Conservation (phyloP, 352 stramenopile species). For the Chrysophaeum taylorii region DNA sequence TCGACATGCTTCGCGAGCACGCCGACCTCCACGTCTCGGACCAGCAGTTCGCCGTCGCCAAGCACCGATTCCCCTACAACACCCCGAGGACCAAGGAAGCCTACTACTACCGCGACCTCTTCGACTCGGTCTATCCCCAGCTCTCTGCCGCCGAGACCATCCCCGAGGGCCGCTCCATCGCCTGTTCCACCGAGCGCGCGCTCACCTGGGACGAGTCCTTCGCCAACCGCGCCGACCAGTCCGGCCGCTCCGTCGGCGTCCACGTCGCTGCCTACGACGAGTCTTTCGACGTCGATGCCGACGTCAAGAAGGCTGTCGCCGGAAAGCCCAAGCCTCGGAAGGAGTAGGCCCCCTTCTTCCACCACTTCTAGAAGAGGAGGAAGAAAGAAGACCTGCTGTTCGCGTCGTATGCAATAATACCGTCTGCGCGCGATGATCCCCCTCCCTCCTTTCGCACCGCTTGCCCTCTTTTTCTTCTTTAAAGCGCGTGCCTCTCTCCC, state of each 20-base stretch:
- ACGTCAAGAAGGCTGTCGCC: constrained; percentile 3
- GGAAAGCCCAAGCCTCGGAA: too few species aligned
- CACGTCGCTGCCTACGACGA: constrained; percentile 1
- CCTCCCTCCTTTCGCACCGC: too few species aligned
- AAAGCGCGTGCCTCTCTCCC: too few species aligned
- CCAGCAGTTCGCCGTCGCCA: constrained; percentile 59
- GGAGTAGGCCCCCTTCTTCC: too few species aligned
- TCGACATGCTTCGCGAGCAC: constrained; percentile 89
- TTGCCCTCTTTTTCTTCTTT: too few species aligned
- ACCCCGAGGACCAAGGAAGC: constrained; percentile 94
- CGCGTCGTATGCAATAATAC: too few species aligned
- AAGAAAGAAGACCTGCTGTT: too few species aligned
- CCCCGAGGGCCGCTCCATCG: constrained; percentile 90
- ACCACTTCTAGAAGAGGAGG: too few species aligned
- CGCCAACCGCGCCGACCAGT: neutral
- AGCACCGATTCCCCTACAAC: constrained; percentile 83
- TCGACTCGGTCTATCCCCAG: constrained; percentile 93
- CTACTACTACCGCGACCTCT: constrained; percentile 81
- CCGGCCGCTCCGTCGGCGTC: constrained; percentile 12
- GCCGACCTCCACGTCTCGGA: constrained; percentile 85
- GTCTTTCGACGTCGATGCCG: constrained; percentile 4
- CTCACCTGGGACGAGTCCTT: constrained; percentile 85
- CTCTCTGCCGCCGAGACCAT: constrained; percentile 90
- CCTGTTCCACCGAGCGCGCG: constrained; percentile 89
- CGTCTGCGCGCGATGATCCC: too few species aligned